These are phyloP conservation scores for Trypanosoma platydactyli DNA, from an alignment of 208 protist species.

Conservation along the genomic window DNA sequence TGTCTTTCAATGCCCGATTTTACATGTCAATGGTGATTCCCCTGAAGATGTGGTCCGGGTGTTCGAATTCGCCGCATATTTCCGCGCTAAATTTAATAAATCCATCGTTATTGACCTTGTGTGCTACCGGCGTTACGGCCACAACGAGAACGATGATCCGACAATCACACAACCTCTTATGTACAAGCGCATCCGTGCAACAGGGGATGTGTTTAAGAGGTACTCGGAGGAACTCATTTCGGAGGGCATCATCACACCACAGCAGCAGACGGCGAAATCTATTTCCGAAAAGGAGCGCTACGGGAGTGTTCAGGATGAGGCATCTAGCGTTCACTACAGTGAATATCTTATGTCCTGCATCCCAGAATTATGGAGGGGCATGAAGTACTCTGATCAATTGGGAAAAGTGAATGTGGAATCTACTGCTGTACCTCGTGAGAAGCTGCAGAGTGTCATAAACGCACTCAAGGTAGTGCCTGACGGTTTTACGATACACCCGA, in stretches of 20 bases:
- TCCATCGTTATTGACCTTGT: conserved; percentile 98
- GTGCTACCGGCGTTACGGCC: conserved; percentile 95
- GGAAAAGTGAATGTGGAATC: conserved; percentile 53
- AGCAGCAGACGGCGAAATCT: conserved; percentile 68
- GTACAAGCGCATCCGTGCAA: conserved; percentile 92
- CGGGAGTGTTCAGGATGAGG: conserved; percentile 66
- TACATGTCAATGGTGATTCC: conserved; percentile 98
- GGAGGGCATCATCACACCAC: conserved; percentile 72
- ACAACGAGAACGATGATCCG: conserved; percentile 99
- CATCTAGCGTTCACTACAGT: conserved; percentile 76
- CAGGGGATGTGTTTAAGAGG: conserved; percentile 77
- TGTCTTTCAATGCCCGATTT: conserved; percentile 93
- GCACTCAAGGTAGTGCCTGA: conserved; percentile 71
- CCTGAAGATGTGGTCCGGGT: conserved; percentile 93
- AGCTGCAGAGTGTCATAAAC: conserved; percentile 52
- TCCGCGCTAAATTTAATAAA: conserved; percentile 90
- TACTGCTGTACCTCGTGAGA: conserved; percentile 69
- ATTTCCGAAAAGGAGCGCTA: conserved; percentile 78
- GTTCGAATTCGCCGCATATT: conserved; percentile 93
- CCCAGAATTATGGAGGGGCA: conserved; percentile 58
- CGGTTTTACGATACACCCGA: conserved; percentile 82
- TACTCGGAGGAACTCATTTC: conserved; percentile 85
- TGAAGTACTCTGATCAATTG: conserved; percentile 82
- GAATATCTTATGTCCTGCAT: conserved; percentile 79
- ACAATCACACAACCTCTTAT: conserved; percentile 97